A percentile compares a stretch with the other conserved stretches of the same genome.
Conservation (phyloP, 768 basidiomycete genomes). For the Boletus pseudopeckii region DNA sequence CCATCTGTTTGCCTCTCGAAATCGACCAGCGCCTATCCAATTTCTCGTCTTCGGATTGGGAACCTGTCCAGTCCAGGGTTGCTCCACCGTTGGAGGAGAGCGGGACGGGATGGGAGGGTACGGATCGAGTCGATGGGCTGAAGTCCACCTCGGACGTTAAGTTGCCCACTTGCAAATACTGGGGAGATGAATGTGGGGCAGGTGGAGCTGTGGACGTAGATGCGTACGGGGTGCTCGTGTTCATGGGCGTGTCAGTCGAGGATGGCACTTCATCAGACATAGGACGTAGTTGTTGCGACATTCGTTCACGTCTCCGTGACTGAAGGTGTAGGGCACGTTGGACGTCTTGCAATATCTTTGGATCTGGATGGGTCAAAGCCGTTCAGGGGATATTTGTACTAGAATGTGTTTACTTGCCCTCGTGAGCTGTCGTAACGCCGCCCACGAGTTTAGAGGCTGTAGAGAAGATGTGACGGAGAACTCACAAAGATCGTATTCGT, state of each 20-base stretch:
- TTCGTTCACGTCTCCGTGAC: constrained; percentile 68
- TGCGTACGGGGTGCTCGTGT: constrained; percentile 28
- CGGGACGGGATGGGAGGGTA: constrained; percentile 60
- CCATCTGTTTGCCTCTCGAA: constrained; percentile 49
- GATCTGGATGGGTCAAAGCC: constrained; percentile 45
- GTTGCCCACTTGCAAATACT: constrained; percentile 16
- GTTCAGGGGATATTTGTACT: constrained; percentile 9
- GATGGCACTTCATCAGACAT: constrained; percentile 20
- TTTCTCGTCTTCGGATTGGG: constrained; percentile 50
- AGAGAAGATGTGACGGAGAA: constrained; percentile 13
- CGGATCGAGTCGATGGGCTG: constrained; percentile 55
- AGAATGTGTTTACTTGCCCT: constrained; percentile 48
- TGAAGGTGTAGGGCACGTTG: constrained; percentile 72
- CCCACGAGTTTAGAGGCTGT: constrained; percentile 11
- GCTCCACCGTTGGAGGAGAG: constrained; percentile 64
- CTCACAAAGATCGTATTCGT: constrained; percentile 79
- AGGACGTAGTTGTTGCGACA: constrained; percentile 23
- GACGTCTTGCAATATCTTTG: constrained; percentile 76
- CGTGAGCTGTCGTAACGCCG: constrained; percentile 50
- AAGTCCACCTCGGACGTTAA: constrained; percentile 58
- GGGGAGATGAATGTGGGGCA: constrained; percentile 17
- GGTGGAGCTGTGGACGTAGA: constrained; percentile 29
- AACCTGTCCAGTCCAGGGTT: constrained; percentile 74
- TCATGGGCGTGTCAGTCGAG: constrained; percentile 26
- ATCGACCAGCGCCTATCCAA: constrained; percentile 64